Percentiles rank a stretch among this genome's conserved stretches.
phyloP scores from a whole-genome alignment of 2,329 filamentous ascomycete species.

The Decorospora gaudefroyi region DNA sequence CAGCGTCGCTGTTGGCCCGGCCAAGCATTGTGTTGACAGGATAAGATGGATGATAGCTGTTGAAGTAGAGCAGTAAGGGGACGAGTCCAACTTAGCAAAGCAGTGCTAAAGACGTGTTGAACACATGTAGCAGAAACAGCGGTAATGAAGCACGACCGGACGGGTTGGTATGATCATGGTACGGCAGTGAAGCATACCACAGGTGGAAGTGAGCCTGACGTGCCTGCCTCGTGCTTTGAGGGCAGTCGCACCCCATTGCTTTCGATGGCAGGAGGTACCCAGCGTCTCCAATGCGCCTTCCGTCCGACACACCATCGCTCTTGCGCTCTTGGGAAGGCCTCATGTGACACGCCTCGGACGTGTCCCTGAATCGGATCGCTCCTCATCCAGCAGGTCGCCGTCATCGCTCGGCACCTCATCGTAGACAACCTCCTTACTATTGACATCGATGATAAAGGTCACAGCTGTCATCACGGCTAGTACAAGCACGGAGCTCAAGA shows the following conservation, averaged over 20 bases:
- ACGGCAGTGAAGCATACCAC: not conserved
- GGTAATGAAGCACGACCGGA: slow-evolving; percentile 6
- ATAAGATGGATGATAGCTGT: slow-evolving; percentile 26
- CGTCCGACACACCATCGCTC: not conserved
- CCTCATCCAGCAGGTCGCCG: slow-evolving; percentile 21
- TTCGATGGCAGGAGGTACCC: not conserved
- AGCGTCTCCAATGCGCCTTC: not conserved
- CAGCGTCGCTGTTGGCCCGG: slow-evolving; percentile 44
- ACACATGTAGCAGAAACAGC: slow-evolving; percentile 21
- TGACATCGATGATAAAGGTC: slow-evolving; percentile 37
- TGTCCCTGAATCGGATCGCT: not conserved
- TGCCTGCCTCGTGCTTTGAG: not conserved
- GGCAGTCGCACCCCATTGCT: not conserved
- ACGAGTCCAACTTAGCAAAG: slow-evolving; percentile 27
- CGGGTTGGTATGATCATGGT: not conserved
- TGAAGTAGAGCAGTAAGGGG: slow-evolving; percentile 25
- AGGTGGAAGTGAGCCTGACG: not conserved
- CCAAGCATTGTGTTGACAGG: slow-evolving; percentile 37
- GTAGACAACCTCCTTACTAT: slow-evolving; percentile 28
- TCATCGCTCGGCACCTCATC: slow-evolving; percentile 23
- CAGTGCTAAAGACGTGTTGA: slow-evolving; percentile 28
- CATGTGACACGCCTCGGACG: no score
- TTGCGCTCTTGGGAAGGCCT: not conserved
- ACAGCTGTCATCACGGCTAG: slow-evolving; percentile 33
- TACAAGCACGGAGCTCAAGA: slow-evolving; percentile 30